Evolutionary conservation across 2,329 filamentous ascomycete species (phyloP), one percentile per base, ranked within the genome.

Genomic region (Acrodontium crateriforme): DNA sequence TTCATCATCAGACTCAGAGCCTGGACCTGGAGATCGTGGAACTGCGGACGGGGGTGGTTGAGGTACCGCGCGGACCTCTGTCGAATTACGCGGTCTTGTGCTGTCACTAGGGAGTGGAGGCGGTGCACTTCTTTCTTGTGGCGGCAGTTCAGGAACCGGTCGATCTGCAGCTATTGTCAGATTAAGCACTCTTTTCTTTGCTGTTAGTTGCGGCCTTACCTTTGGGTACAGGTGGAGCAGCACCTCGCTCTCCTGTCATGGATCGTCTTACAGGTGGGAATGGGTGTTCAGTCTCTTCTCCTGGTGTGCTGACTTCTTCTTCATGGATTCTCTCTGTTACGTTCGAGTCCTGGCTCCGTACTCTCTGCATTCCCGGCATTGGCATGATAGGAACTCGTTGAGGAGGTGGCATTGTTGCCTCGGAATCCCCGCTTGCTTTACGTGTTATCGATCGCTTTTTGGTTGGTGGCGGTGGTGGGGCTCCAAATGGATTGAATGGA

Each of bases 1-100:
- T 52, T 94, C 87, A 50, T 94, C 85, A 43, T 91, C 85, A 23
- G 85, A 89, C 50, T 79, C 81, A 2, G 83, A 91, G 16, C 83
- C 84, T 35, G 78, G 68, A 32, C 74, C 82, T 24, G 74, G 74
- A 21, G 80, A 80, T 25, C 67, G 62, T 10, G 45, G 46, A 3
- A 32, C 22, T 23, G 62, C 60, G 18, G 65, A 58, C 20, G 68
- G 58, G 18, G 65, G 59, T 20, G 68, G 58, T 27, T 68, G 62
- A 21, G 69, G 70, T 2, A 65, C 60, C 24, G 76, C 71, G 26
- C 76, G 78, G 43, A 27, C 55, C 20, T 22, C 10, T 10, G 20
- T 10, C 8, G 20, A 12, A n/a, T 10, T 10, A 8, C 20, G 20
- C 8, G 20, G 20, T 22, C 10, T 8, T 22, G n/a, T 10, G 8